phyloP scores from a whole-genome alignment of 495 filamentous ascomycete species.

The Gamarada debralockiae region DNA sequence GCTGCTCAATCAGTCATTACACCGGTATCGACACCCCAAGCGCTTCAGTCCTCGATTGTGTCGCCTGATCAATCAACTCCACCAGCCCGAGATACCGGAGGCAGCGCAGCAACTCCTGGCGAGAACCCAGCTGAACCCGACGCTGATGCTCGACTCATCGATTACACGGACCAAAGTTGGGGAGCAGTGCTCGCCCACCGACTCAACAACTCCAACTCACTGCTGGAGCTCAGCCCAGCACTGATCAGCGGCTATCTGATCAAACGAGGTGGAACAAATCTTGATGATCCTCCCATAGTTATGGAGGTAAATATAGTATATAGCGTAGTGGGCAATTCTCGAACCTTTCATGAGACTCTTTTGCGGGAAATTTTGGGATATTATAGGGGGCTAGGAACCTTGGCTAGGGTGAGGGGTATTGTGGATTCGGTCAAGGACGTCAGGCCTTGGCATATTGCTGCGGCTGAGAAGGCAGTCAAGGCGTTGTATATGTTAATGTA shows the following conservation, averaged over 20 bases:
- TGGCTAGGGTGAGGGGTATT: constrained; percentile 68
- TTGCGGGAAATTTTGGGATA: constrained; percentile 69
- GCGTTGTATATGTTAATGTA: constrained; percentile 54
- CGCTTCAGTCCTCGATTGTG: constrained; percentile 35
- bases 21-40: constrained; percentile 55
- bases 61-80: constrained; percentile 44
- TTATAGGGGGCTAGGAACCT: constrained; percentile 69
- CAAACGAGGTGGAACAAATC: constrained; percentile 61
- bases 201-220: constrained; percentile 61
- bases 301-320: constrained; percentile 67
- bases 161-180: constrained; percentile 79
- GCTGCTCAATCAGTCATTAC: constrained; percentile 41
- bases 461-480: constrained; percentile 63
- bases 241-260: constrained; percentile 73
- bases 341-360: constrained; percentile 43
- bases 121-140: constrained; percentile 51
- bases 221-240: constrained; percentile 59
- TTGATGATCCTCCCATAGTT: constrained; percentile 57
- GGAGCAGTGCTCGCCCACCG: constrained; percentile 67
- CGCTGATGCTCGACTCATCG: constrained; percentile 68
- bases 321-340: constrained; percentile 34
- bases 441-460: constrained; percentile 82
- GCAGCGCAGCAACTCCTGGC: constrained; percentile 53
- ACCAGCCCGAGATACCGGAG: constrained; percentile 25
- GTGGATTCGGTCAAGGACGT: constrained; percentile 57